Percentiles rank a stretch among this genome's conserved stretches.
Evolutionary conservation across 2,329 filamentous ascomycete species (phyloP).

Genomic region (Fusarium sp.): DNA sequence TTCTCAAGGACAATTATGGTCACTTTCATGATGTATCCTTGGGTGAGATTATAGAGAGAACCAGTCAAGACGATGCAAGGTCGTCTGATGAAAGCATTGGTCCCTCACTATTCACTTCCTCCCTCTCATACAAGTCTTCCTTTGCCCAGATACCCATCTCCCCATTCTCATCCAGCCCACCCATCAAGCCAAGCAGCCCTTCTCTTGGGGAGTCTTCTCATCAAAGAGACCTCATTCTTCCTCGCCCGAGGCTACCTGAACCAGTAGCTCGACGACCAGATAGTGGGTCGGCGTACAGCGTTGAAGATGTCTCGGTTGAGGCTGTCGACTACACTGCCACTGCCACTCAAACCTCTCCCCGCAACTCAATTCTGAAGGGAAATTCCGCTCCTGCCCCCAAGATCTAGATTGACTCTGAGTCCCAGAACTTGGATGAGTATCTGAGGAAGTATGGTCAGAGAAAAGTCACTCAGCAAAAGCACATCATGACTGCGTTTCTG

Average conservation of each 20-base stretch:
- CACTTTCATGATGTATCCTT: background rate
- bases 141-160: conserved; percentile 28
- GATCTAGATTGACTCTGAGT: conserved; percentile 23
- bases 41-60: background rate
- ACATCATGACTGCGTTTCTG: conserved; percentile 31
- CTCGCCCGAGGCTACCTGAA: conserved; percentile 9
- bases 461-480: conserved; percentile 25
- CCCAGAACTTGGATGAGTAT: conserved; percentile 29
- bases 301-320: background rate
- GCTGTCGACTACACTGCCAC: background rate
- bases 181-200: conserved; percentile 1
- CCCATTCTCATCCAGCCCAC: background rate
- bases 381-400: background rate
- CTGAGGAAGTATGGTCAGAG: conserved; percentile 20
- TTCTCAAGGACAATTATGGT: background rate
- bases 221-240: background rate
- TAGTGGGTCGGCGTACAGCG: background rate
- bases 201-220: background rate
- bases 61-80: conserved; percentile 4
- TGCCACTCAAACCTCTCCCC: conserved; percentile 19
- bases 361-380: background rate
- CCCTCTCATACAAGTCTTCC: conserved; percentile 28
- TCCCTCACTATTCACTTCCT: conserved; percentile 18
- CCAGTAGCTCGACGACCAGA: conserved; percentile 11
- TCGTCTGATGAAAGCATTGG: conserved; percentile 20